These are phyloP conservation scores for Suillus hirtellus DNA, from an alignment of 768 basidiomycete genomes.

Conservation along the genomic window DNA sequence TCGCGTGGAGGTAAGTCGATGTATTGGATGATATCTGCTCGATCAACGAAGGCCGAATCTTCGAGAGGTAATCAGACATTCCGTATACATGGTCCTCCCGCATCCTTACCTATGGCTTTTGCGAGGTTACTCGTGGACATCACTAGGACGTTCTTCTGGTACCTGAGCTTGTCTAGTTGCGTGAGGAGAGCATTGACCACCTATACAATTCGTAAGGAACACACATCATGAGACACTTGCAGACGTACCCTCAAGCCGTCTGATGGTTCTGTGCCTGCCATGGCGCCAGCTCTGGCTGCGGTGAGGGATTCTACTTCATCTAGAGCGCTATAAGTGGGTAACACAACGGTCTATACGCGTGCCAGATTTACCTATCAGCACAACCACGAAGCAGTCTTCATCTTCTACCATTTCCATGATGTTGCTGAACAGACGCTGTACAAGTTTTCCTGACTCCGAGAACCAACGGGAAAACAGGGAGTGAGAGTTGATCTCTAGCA, in stretches of 20 bases:
- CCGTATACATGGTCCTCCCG: neutral
- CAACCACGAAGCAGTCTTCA: constrained; percentile 87
- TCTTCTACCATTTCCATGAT: constrained; percentile 93
- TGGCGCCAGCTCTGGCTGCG: constrained; percentile 90
- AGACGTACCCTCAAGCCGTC: constrained; percentile 83
- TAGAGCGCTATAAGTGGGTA: constrained; percentile 31
- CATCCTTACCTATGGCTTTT: constrained; percentile 80
- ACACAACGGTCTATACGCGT: neutral
- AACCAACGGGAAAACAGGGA: constrained; percentile 99
- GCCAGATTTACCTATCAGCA: constrained; percentile 74
- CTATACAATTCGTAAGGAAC: constrained; percentile 39
- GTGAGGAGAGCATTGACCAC: constrained; percentile 97
- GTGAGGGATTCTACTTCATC: constrained; percentile 98
- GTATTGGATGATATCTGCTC: constrained; percentile 96
- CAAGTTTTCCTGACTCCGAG: constrained; percentile 97
- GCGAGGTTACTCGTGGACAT: constrained; percentile 97
- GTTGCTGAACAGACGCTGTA: constrained; percentile 86
- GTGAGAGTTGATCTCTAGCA: constrained; percentile 98
- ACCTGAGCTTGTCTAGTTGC: constrained; percentile 93
- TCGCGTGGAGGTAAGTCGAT: constrained; percentile 88
- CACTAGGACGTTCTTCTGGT: constrained; percentile 90
- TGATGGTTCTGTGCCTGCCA: constrained; percentile 94
- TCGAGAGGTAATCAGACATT: constrained; percentile 5
- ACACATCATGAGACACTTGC: neutral
- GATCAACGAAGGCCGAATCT: constrained; percentile 96